phyloP scores from a whole-genome alignment of 2,329 filamentous ascomycete species.

The Stachybotrys echinatus region DNA sequence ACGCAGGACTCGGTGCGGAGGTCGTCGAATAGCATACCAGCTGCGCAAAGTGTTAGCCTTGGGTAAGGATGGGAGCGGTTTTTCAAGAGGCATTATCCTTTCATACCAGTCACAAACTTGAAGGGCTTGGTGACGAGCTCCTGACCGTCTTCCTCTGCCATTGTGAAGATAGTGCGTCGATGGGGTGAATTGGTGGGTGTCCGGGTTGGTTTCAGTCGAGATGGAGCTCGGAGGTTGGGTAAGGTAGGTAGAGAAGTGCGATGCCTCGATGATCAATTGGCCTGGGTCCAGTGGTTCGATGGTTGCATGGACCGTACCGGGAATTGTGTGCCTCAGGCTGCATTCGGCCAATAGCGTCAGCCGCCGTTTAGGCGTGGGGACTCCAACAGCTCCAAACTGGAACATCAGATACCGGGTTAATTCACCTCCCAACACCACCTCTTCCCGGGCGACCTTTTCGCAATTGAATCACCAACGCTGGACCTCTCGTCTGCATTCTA shows the following conservation, averaged over 20 bases:
- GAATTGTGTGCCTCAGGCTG: slow-evolving; percentile 33
- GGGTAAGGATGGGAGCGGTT: slow-evolving; percentile 27
- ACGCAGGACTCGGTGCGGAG: slow-evolving; percentile 10
- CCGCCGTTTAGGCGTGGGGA: slow-evolving; percentile 10
- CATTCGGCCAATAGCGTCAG: slow-evolving; percentile 28
- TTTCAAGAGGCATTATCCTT: slow-evolving; percentile 30
- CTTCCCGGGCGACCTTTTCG: slow-evolving; percentile 21
- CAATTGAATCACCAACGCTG: slow-evolving; percentile 23
- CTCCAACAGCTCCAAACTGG: slow-evolving; percentile 4
- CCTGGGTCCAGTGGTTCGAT: slow-evolving; percentile 37
- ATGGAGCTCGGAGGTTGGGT: slow-evolving; percentile 24
- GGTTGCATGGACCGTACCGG: slow-evolving; percentile 14
- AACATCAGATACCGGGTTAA: slow-evolving; percentile 28
- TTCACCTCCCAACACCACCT: slow-evolving; percentile 19
- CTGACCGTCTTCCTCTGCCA: slow-evolving; percentile 78
- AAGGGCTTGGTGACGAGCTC: slow-evolving; percentile 95
- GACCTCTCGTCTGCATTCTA: slow-evolving; percentile 20
- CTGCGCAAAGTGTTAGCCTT: slow-evolving; percentile 38
- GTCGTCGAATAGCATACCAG: slow-evolving; percentile 31
- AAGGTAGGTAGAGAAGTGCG: slow-evolving; percentile 19
- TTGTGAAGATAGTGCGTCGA: slow-evolving; percentile 27
- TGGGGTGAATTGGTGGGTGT: slow-evolving; percentile 38
- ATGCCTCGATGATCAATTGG: slow-evolving; percentile 26
- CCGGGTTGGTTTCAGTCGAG: slow-evolving; percentile 27
- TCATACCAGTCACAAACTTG: slow-evolving; percentile 99